Evolutionary conservation across 139 green algal species (phyloP), one percentile per base, ranked within the genome.

Genomic region (Dunaliella primolecta): DNA sequence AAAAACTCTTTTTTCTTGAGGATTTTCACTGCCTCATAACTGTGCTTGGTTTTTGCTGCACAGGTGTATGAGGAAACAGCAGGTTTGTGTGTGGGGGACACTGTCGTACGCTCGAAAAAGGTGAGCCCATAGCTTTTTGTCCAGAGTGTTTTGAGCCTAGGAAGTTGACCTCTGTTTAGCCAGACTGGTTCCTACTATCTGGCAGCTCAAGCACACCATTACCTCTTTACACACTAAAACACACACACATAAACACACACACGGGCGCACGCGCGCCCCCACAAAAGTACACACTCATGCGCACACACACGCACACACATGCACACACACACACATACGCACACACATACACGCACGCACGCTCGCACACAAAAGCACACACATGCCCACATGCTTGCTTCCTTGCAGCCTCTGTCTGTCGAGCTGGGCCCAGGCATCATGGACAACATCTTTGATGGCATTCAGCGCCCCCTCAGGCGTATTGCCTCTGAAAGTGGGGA

Each of bases 391-490:
- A 64, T 15, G 15, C 46, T 25, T 15, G 15, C 46, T 25, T 15
- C 7, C 46, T 25, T 15, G 15, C 92, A 97, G 93, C 97, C 97
- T 2, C 91, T 99, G 80, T 98, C 93, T 30, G 96, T 99, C 85
- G 96, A 99, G 91, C 93, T 99, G 36, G 97, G 97, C 31, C 97
- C 97, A 56, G 97, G 97, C 64, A 94, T 99, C 86, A 86, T 99
- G 86, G 95, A 94, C 86, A 98, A 97, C 86, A 99, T 99, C 64
- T 99, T 99, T 86, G 97, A 99, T 83, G 97, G 97, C 32, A 99
- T 99, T 80, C 97, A 99, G 92, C 94, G 97, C n/a, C 97, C 97
- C 3, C 91, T 99, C 11, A 98, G 97, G 88, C 85, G 88, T 23
- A 99, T 99, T 87, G 97, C 97, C 24, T 35, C 88, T 0, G 85